Evolutionary conservation across 768 basidiomycete genomes (phyloP), one percentile per base, ranked within the genome.

Genomic region (Mycena galericulata): DNA sequence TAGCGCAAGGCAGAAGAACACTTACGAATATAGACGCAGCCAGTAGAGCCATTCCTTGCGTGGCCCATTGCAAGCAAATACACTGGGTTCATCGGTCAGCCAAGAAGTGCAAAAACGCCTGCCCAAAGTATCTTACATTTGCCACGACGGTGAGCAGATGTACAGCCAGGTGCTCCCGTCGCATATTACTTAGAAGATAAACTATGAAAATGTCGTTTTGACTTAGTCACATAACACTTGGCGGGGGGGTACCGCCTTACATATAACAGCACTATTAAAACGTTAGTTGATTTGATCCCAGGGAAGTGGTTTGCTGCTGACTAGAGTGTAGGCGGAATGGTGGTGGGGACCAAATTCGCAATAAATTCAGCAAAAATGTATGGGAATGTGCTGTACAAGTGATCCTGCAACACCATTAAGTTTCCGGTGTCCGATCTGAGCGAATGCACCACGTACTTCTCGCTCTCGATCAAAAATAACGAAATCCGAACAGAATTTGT

Each of bases 401-500:
- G 40, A 6, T 27, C 1, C 32, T 38, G 38, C 49, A 0, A 58
- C n/a, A n/a, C n/a, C n/a, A n/a, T n/a, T n/a, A n/a, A n/a, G n/a
- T n/a, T n/a, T n/a, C n/a, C n/a, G n/a, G n/a, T n/a, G n/a, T n/a
- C n/a, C n/a, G n/a, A n/a, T n/a, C n/a, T n/a, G n/a, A n/a, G n/a
- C n/a, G n/a, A n/a, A n/a, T n/a, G n/a, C n/a, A n/a, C n/a, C n/a
- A n/a, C n/a, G 34, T 60, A 79, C 82, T 62, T 85, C 85, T 27
- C 79, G 77, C 62, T 86, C 85, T 10, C 85, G 77, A 68, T 86
- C 84, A 53, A 85, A 86, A 55, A 85, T 79, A 57, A 72, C 61
- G 12, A 72, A 62, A 49, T 72, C 70, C 58, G 58, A 38, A 34
- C 70, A 72, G 26, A 63, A 72, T 49, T 72, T 72, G 43, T 72